These are phyloP conservation scores for Isoetes engelmannii DNA, from an alignment of 83 land plant genomes.

Conservation along the genomic window DNA sequence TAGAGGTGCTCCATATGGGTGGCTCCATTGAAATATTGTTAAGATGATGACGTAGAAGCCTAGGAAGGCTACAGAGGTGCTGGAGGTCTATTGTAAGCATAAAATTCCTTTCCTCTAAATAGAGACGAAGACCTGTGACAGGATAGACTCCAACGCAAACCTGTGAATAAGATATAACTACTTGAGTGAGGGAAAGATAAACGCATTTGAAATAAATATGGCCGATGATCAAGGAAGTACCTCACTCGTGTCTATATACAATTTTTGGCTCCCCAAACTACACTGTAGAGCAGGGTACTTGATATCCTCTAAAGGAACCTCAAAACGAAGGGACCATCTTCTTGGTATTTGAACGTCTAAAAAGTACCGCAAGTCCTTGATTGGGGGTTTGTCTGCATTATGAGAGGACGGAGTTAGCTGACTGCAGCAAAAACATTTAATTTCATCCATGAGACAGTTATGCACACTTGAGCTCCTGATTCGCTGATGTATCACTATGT, in stretches of 20 bases:
- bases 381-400: conserved; percentile 15
- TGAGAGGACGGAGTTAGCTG: not conserved
- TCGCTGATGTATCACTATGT: not conserved
- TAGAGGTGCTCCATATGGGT: not conserved
- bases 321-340: conserved; percentile 7
- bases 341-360: conserved; percentile 9
- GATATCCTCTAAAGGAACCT: not conserved
- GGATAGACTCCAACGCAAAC: not conserved
- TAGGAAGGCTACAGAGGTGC: not conserved
- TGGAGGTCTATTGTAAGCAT: not conserved
- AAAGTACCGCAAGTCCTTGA: conserved; percentile 10
- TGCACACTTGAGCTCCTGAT: not conserved
- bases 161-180: not conserved
- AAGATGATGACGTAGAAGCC: not conserved
- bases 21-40: not conserved
- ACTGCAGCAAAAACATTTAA: not conserved
- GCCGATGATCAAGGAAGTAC: not conserved
- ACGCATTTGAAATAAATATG: not conserved
- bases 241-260: conserved; percentile 1
- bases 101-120: not conserved
- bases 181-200: not conserved
- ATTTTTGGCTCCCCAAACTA: not conserved
- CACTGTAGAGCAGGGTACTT: conserved; percentile 4
- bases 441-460: not conserved
- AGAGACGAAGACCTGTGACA: not conserved